Evolutionary conservation across 768 basidiomycete genomes (phyloP).

Genomic region (Porpolomopsis calyptriformis): DNA sequence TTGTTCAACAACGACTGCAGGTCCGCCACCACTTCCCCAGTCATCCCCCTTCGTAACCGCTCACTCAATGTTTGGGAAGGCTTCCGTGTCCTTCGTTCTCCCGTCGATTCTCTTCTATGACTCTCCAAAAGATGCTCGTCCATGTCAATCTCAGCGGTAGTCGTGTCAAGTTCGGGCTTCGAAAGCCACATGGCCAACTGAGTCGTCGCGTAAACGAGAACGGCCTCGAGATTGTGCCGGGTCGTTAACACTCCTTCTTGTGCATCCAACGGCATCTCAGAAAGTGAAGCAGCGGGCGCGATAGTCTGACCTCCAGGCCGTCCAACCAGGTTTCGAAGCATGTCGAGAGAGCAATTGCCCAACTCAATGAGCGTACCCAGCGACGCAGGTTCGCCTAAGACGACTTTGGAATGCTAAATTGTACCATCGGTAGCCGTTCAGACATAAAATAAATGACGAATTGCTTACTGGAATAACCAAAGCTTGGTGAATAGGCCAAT

Average conservation of each 20-base stretch:
- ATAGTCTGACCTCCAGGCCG: slow-evolving; percentile 50
- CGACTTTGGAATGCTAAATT: slow-evolving; percentile 72
- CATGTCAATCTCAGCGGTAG: slow-evolving; percentile 37
- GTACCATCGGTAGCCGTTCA: slow-evolving; percentile 2
- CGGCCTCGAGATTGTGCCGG: slow-evolving; percentile 54
- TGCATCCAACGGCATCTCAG: slow-evolving; percentile 36
- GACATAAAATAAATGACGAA: background rate
- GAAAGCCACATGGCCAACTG: slow-evolving; percentile 73
- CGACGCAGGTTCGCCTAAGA: slow-evolving; percentile 72
- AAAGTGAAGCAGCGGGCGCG: slow-evolving; percentile 22
- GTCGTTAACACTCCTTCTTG: slow-evolving; percentile 46
- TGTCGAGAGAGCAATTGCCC: slow-evolving; percentile 65
- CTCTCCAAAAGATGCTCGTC: slow-evolving; percentile 12
- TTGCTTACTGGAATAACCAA: slow-evolving; percentile 61
- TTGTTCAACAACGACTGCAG: slow-evolving; percentile 55
- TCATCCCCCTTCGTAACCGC: slow-evolving; percentile 62
- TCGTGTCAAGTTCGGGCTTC: slow-evolving; percentile 55
- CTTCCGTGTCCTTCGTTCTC: slow-evolving; percentile 31
- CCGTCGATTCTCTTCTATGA: slow-evolving; percentile 15
- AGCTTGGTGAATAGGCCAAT: slow-evolving; percentile 62
- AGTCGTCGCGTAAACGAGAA: slow-evolving; percentile 60
- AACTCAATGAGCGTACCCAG: slow-evolving; percentile 83
- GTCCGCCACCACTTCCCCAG: slow-evolving; percentile 69
- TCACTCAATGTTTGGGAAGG: slow-evolving; percentile 49
- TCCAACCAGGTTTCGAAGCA: slow-evolving; percentile 55